These are phyloP conservation scores for Lentinula novae-zelandiae DNA, from an alignment of 1,284 basidiomycete species.

Conservation along the genomic window DNA sequence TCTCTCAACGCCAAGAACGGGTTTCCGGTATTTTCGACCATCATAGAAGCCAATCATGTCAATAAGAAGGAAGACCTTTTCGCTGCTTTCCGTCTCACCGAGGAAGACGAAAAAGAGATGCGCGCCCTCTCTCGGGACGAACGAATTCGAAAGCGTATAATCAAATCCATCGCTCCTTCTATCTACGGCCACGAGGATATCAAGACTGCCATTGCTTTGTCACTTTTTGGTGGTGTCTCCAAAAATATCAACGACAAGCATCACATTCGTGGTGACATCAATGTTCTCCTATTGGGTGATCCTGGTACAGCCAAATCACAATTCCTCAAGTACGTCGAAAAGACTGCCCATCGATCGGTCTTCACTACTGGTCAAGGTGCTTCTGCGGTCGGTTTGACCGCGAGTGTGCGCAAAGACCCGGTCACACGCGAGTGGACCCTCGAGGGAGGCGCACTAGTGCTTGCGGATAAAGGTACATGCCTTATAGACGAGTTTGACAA, in stretches of 20 bases:
- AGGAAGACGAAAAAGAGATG: slow-evolving; percentile 95
- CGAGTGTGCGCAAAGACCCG: slow-evolving; percentile 96
- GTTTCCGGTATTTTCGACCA: slow-evolving; percentile 98
- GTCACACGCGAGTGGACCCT: slow-evolving; percentile 98
- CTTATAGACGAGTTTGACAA: slow-evolving; percentile 99
- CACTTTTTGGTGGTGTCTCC: slow-evolving; percentile 89
- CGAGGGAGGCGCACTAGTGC: slow-evolving; percentile 94
- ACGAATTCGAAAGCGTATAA: slow-evolving; percentile 92
- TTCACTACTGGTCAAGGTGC: slow-evolving; percentile 99
- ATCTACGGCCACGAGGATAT: slow-evolving; percentile 99
- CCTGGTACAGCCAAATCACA: slow-evolving; percentile 99
- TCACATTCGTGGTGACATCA: slow-evolving; percentile 96
- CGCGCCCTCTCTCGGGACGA: slow-evolving; percentile 85
- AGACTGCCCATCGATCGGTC: slow-evolving; percentile 96
- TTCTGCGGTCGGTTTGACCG: slow-evolving; percentile 96
- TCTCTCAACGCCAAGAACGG: slow-evolving; percentile 98
- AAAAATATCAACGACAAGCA: slow-evolving; percentile 98
- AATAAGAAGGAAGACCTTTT: slow-evolving; percentile 97
- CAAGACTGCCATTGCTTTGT: slow-evolving; percentile 95
- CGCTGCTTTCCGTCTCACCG: slow-evolving; percentile 93
- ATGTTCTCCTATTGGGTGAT: slow-evolving; percentile 92
- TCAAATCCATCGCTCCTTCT: slow-evolving; percentile 97
- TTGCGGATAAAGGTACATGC: slow-evolving; percentile 98
- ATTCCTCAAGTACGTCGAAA: slow-evolving; percentile 98
- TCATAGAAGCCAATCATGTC: slow-evolving; percentile 96